A percentile compares a stretch with the other conserved stretches of the same genome.
Conservation (phyloP, 2,329 filamentous ascomycete genomes). For the Stachybotrys chartarum region DNA sequence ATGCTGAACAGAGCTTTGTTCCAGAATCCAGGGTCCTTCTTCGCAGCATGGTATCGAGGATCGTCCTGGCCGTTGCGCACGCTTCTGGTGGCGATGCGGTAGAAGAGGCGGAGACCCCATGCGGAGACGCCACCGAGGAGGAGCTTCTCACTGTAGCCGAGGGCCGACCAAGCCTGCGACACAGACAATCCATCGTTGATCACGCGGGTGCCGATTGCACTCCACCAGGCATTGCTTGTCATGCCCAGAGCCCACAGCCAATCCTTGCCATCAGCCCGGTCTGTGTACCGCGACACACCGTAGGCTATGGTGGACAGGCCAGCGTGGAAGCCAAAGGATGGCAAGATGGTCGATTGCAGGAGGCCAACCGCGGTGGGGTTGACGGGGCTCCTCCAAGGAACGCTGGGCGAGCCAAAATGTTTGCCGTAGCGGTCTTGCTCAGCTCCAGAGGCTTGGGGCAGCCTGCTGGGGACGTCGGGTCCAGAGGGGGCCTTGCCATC, state of each 20-base stretch:
- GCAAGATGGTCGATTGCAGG: neutral
- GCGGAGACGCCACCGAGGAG: constrained; percentile 1
- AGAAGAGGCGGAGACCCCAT: constrained; percentile 1
- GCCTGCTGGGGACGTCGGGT: neutral
- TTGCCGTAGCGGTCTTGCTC: constrained; percentile 1
- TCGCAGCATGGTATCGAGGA: neutral
- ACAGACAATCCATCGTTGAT: constrained; percentile 1
- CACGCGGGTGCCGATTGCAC: constrained; percentile 1
- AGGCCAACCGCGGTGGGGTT: constrained; percentile 1
- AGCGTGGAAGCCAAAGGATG: constrained; percentile 2
- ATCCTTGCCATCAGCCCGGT: constrained; percentile 1
- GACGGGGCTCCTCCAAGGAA: neutral
- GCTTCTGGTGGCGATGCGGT: neutral
- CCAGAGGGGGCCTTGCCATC: neutral
- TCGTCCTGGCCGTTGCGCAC: neutral
- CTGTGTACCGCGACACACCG: neutral
- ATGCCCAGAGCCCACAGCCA: constrained; percentile 2
- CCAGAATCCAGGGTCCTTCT: constrained; percentile 1
- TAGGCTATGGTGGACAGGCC: neutral
- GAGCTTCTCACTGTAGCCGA: neutral
- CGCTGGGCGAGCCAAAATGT: neutral
- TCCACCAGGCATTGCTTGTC: constrained; percentile 2
- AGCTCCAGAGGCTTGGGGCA: neutral
- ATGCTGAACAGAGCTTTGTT: neutral
- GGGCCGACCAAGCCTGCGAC: constrained; percentile 1